Evolutionary conservation across 192 early-diverging fungal species (phyloP).

Genomic region (Entomortierella beljakovae): DNA sequence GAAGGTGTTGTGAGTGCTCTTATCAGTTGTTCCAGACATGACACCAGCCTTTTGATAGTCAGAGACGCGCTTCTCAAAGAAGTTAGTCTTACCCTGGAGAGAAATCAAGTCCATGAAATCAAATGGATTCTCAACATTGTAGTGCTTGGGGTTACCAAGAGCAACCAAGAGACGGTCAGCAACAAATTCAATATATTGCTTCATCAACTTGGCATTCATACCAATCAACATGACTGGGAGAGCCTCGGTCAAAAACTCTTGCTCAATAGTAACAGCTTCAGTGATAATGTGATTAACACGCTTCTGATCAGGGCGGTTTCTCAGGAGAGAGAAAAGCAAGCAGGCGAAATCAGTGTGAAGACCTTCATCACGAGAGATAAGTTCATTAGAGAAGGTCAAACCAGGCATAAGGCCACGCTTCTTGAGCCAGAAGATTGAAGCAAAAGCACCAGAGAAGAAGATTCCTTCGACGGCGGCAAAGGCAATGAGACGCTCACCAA

Average conservation of each 20-base stretch:
- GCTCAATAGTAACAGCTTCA: constrained; percentile 94
- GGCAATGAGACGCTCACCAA: constrained; percentile 92
- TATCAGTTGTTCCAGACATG: constrained; percentile 70
- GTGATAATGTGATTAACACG: constrained; percentile 77
- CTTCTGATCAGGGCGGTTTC: constrained; percentile 75
- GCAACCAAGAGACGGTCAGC: constrained; percentile 94
- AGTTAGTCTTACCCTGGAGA: constrained; percentile 98
- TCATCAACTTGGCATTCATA: constrained; percentile 96
- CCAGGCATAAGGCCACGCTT: constrained; percentile 99
- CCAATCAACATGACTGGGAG: constrained; percentile 94
- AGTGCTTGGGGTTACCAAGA: constrained; percentile 88
- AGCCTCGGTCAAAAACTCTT: constrained; percentile 95
- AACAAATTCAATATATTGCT: constrained; percentile 98
- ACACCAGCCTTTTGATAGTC: constrained; percentile 97
- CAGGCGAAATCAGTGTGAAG: constrained; percentile 98
- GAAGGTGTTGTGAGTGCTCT: constrained; percentile 74
- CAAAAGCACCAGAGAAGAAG: constrained; percentile 98
- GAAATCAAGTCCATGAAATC: constrained; percentile 99
- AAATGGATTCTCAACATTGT: constrained; percentile 91
- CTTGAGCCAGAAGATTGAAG: constrained; percentile 99
- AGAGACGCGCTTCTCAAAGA: constrained; percentile 97
- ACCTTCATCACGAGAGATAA: constrained; percentile 98
- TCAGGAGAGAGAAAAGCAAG: constrained; percentile 87
- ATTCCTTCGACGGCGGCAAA: constrained; percentile 99
- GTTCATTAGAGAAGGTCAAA: constrained; percentile 97